Evolutionary conservation across 2,329 filamentous ascomycete genomes (phyloP).

Genomic region (Stylonectria norvegica): DNA sequence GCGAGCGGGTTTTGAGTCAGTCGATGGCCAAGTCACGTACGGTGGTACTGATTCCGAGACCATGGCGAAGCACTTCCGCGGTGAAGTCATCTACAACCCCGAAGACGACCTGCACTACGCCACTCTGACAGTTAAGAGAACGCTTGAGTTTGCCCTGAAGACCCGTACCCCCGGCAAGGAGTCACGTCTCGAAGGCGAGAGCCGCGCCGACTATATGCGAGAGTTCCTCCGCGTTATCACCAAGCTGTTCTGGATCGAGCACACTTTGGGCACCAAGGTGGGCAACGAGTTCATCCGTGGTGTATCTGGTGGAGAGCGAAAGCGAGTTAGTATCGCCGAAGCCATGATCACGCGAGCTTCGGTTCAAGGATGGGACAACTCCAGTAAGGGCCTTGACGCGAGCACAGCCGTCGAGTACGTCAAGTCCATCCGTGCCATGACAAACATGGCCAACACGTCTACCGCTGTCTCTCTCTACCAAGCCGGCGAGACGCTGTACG

Average conservation of each 20-base stretch:
- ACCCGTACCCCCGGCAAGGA: slow-evolving; percentile 55
- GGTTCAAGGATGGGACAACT: slow-evolving; percentile 72
- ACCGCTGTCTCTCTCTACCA: slow-evolving; percentile 71
- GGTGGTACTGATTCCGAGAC: slow-evolving; percentile 45
- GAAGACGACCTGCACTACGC: slow-evolving; percentile 69
- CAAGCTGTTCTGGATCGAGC: slow-evolving; percentile 68
- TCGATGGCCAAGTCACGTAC: slow-evolving; percentile 64
- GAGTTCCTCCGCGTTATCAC: slow-evolving; percentile 60
- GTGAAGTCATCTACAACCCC: slow-evolving; percentile 64
- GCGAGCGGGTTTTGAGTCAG: slow-evolving; percentile 58
- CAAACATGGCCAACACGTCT: slow-evolving; percentile 67
- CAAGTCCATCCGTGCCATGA: slow-evolving; percentile 59
- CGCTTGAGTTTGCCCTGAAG: slow-evolving; percentile 63
- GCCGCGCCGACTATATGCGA: slow-evolving; percentile 50
- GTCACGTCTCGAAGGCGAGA: slow-evolving; percentile 56
- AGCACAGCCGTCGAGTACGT: slow-evolving; percentile 72
- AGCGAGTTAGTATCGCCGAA: slow-evolving; percentile 74
- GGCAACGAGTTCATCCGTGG: slow-evolving; percentile 65
- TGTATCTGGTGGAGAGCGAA: slow-evolving; percentile 63
- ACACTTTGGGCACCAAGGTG: slow-evolving; percentile 65
- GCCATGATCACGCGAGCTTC: slow-evolving; percentile 57
- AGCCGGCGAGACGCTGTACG: slow-evolving; percentile 62
- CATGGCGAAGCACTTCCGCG: slow-evolving; percentile 53
- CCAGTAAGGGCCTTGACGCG: slow-evolving; percentile 67
- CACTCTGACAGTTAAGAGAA: slow-evolving; percentile 64